Evolutionary conservation across 306 rosid genomes (phyloP), one percentile per base, ranked within the genome.

Genomic region (Glycine latifolia): DNA sequence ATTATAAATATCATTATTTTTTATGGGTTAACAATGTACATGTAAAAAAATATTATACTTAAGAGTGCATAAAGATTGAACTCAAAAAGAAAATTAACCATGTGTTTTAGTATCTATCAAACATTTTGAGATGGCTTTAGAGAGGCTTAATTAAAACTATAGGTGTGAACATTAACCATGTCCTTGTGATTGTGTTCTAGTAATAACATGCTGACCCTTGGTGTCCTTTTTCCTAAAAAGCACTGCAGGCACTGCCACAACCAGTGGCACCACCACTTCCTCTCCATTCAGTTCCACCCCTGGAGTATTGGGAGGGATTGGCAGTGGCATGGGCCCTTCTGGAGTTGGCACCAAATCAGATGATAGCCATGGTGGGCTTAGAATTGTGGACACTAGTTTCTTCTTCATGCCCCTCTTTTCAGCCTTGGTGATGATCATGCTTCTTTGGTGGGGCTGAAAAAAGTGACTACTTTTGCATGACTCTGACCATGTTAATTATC

Each of bases 221-320:
- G 9, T 59, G 41, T 49, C 10, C 11, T 3, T 53, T 78, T 60
- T 74, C 44, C 7, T 12, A 26, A 60, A 16, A 85, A 87, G 94
- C 73, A 46, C 65, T 9, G 49, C 87, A 4, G 87, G 88, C 16
- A 86, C 83, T 43, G 56, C 62, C 3, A 74, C 86, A 6, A 59
- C 67, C 8, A 79, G 88, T 0, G 75, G 61, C 26, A 59, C 82
- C 50, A 48, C 78, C 1, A 67, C 78, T 3, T 41, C 75, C 47
- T 69, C 85, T 6, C 82, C 89, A 0, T 79, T 68, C 13, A 76
- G 84, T 9, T 0, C 86, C 5, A 67, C 85, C 0, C 85, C 87
- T 0, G 94, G 94, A 39, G 92, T 86, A 8, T 62, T 89, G 2
- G 97, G 97, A 67, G 95, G 95, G 20, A 89, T 86, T 39, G 90